Base-by-base conservation (phyloP, 768 basidiomycete genomes). In the Boletus rubroflammeus region DNA sequence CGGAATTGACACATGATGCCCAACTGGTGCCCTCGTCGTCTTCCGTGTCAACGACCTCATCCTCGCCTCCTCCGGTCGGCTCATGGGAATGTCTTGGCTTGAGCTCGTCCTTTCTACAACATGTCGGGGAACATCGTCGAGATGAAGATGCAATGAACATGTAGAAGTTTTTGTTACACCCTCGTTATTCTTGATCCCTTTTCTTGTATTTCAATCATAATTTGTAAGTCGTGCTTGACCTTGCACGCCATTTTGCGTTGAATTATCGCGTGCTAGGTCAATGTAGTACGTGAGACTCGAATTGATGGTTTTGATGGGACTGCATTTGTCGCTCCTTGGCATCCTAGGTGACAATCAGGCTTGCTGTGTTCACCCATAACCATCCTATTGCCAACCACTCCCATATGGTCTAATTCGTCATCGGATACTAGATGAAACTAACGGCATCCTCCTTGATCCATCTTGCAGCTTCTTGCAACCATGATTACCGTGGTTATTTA, bases 11-110 rank as follows among this genome's bases (percentile, higher is more conserved):
- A 1, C 17, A 10, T 5, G 68, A 68, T 32, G 45, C 26, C 7
- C 47, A 51, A 28, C n/a, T 21, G 3, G 41, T 31, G 7, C 21
- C 40, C 1, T 41, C 34, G 13, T 54, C 46, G 32, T 25, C 60
- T 7, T 47, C 39, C 17, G 21, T 46, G 7, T 58, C 53, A 10
- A 14, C 40, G 10, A 32, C 35, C 14, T 26, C 48, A 14, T 38
- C 36, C 10, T 34, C 26, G 19, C 42, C 51, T 38, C 51, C 50
- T 49, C 35, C 28, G 28, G 51, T 53, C 6, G 19, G n/a, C 2
- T 63, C 67, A 5, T 65, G 69, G 67, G 55, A 69, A 25, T 25
- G 25, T 10, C 26, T 59, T 41, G 41, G 39, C 29, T 49, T 64
- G 47, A 58, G 63, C 14, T 56, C 60, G 5, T 67, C 57, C 31